These are phyloP conservation scores for Paraphysoderma sedebokerense DNA, from an alignment of 371 early-diverging fungal genomes.

Conservation along the genomic window DNA sequence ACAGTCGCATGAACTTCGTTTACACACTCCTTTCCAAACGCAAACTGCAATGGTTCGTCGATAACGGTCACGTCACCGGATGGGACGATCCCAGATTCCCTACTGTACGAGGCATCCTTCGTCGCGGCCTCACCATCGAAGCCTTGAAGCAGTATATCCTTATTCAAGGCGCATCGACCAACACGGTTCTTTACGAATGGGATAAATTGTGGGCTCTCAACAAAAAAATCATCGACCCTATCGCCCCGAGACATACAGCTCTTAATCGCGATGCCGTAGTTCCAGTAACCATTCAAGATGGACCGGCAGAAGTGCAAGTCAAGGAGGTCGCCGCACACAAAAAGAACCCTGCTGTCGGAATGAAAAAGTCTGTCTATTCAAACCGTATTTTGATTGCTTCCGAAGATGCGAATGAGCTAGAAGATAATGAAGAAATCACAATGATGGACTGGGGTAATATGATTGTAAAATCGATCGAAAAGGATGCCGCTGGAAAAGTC, in stretches of 20 bases:
- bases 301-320: constrained; percentile 27
- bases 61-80: constrained; percentile 72
- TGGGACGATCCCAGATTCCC: constrained; percentile 99
- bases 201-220: constrained; percentile 99
- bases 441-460: constrained; percentile 99
- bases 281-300: constrained; percentile 37
- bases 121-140: constrained; percentile 97
- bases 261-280: constrained; percentile 38
- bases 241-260: constrained; percentile 84
- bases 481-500: constrained; percentile 23
- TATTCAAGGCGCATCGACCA: constrained; percentile 98
- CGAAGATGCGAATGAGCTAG: constrained; percentile 72
- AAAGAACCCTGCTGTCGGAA: constrained; percentile 88
- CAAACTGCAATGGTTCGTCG: constrained; percentile 96
- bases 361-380: constrained; percentile 67
- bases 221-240: constrained; percentile 94
- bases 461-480: constrained; percentile 48
- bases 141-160: constrained; percentile 95
- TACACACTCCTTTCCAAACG: constrained; percentile 99
- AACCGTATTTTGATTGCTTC: constrained; percentile 68
- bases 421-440: constrained; percentile 84
- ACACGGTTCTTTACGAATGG: constrained; percentile 89
- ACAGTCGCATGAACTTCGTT: constrained; percentile 91
- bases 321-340: constrained; percentile 76
- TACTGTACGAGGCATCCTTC: constrained; percentile 95